phyloP scores from a whole-genome alignment of 73 alveolate genomes.

The Loxodes magnus region DNA sequence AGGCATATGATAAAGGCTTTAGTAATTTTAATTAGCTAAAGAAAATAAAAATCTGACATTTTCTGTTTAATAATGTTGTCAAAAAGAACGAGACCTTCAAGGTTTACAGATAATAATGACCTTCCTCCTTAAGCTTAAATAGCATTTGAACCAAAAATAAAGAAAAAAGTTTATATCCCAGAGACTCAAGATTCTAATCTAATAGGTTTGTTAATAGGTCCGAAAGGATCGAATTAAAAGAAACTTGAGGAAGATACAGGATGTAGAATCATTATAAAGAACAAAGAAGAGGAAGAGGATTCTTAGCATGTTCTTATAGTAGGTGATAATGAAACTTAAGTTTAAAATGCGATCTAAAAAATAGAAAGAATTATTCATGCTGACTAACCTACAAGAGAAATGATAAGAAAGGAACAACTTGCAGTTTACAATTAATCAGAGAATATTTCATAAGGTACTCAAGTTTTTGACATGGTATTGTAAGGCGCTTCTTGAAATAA shows the following conservation, averaged over 20 bases:
- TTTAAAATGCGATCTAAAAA: slow-evolving; percentile 43
- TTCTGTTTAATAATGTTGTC: too few species aligned
- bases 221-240: slow-evolving; percentile 77
- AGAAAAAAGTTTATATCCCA: slow-evolving; percentile 67
- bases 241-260: slow-evolving; percentile 65
- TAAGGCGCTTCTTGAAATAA: too few species aligned
- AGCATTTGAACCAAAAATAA: too few species aligned
- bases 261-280: slow-evolving; percentile 57
- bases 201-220: slow-evolving; percentile 78
- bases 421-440: slow-evolving; percentile 58
- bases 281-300: slow-evolving; percentile 56
- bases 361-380: slow-evolving; percentile 54
- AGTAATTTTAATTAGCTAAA: too few species aligned
- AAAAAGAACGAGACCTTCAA: too few species aligned
- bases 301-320: slow-evolving; percentile 55
- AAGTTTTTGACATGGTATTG: too few species aligned
- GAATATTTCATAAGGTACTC: slow-evolving; percentile 7
- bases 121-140: too few species aligned
- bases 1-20: too few species aligned
- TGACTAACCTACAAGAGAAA: slow-evolving; percentile 52
- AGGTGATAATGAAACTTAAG: slow-evolving; percentile 57
- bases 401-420: slow-evolving; percentile 67
- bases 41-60: too few species aligned
- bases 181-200: slow-evolving; percentile 53
- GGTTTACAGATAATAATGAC: too few species aligned